A percentile compares a stretch with the other conserved stretches of the same genome.
Evolutionary conservation across 208 protist genomes (phyloP).

Genomic region (Acanthamoeba healyi): DNA sequence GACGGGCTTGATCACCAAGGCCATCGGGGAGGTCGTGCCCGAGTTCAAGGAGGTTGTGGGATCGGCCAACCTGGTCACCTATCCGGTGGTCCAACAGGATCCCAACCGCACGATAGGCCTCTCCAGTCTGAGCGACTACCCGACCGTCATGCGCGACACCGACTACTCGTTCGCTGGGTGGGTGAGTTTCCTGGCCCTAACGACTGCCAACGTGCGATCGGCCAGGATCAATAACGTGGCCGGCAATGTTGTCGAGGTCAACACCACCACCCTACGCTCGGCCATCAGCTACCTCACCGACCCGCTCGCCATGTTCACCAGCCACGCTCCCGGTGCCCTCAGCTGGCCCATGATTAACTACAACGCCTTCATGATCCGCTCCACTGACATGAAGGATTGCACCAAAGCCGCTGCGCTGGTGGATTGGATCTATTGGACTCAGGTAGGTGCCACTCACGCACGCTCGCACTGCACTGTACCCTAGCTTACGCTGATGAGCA

Average conservation of each 20-base stretch:
- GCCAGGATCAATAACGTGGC: too few species aligned
- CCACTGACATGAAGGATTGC: neutral
- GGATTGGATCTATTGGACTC: slow-evolving; percentile 29
- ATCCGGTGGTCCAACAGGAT: neutral
- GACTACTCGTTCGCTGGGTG: slow-evolving; percentile 26
- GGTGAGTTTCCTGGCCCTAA: neutral
- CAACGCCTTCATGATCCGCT: neutral
- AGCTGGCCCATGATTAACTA: neutral
- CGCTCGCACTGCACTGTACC: too few species aligned
- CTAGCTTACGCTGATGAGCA: too few species aligned
- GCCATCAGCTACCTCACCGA: neutral
- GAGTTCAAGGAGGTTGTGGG: neutral
- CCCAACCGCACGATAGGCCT: neutral
- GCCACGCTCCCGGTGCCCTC: too few species aligned
- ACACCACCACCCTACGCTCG: too few species aligned
- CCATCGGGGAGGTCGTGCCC: neutral
- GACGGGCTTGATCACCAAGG: neutral
- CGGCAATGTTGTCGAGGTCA: too few species aligned
- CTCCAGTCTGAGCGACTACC: neutral
- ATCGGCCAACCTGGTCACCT: neutral
- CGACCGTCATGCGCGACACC: neutral
- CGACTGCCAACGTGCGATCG: too few species aligned
- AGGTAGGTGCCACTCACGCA: too few species aligned
- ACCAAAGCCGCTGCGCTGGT: neutral
- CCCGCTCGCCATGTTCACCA: neutral